phyloP scores from a whole-genome alignment of 2,329 filamentous ascomycete genomes.

The Fusarium temperatum region DNA sequence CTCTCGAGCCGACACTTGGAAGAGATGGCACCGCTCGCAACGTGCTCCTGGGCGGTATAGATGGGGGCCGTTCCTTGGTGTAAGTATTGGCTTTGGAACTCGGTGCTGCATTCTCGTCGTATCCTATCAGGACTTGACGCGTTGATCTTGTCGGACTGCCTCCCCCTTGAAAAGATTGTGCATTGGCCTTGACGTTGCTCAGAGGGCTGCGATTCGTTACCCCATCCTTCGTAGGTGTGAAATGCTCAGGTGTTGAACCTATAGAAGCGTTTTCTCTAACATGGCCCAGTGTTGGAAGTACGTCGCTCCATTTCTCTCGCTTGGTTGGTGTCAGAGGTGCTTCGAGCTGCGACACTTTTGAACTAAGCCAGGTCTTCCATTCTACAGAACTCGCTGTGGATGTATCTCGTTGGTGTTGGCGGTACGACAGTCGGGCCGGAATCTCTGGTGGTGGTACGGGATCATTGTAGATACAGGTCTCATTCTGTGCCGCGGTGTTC shows the following conservation, averaged over 20 bases:
- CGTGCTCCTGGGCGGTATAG: conserved; percentile 27
- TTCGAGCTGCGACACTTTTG: conserved; percentile 60
- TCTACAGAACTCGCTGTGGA: conserved; percentile 60
- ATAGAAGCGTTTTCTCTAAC: conserved; percentile 62
- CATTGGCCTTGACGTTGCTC: conserved; percentile 16
- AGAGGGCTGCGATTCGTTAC: conserved; percentile 17
- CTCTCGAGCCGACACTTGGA: conserved; percentile 20
- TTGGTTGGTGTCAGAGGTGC: conserved; percentile 23
- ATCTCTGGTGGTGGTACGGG: conserved; percentile 5
- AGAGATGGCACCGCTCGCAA: conserved; percentile 42
- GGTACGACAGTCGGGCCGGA: conserved; percentile 32
- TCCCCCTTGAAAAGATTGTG: not conserved
- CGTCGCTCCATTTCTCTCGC: not conserved
- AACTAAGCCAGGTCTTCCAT: conserved; percentile 65
- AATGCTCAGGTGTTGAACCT: conserved; percentile 44
- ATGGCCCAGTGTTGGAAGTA: conserved; percentile 48
- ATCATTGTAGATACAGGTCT: conserved; percentile 3
- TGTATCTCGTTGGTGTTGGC: conserved; percentile 46
- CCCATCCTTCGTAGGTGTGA: not conserved
- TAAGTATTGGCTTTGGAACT: not conserved
- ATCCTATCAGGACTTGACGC: not conserved
- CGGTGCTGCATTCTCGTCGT: conserved; percentile 36
- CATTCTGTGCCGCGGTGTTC: not conserved
- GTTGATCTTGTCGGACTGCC: not conserved
- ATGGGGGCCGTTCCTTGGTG: conserved; percentile 1